Evolutionary conservation across 2,329 filamentous ascomycete genomes (phyloP).

Genomic region (Cladosporium austrohemisphaericum): DNA sequence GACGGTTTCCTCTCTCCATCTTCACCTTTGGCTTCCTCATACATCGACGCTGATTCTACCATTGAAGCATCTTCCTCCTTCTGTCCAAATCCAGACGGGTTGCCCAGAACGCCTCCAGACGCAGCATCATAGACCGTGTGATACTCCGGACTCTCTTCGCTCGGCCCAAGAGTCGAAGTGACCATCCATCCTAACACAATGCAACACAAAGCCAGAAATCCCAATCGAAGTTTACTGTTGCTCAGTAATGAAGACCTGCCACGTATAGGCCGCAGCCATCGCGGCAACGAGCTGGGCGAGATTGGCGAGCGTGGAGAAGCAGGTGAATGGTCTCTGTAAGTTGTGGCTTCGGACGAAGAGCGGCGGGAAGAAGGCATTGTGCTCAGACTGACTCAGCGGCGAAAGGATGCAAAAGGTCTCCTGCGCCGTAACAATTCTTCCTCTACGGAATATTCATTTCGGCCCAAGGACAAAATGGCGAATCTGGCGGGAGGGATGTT

Average conservation of each 20-base stretch:
- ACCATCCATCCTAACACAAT: constrained; percentile 32
- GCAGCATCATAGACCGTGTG: constrained; percentile 18
- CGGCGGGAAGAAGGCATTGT: constrained; percentile 22
- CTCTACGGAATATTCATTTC: too few species aligned
- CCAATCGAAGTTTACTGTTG: constrained; percentile 24
- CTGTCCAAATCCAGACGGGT: constrained; percentile 24
- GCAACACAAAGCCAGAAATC: constrained; percentile 24
- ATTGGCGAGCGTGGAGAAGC: constrained; percentile 23
- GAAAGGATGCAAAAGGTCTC: not conserved
- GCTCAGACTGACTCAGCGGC: not conserved
- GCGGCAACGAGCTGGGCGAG: constrained; percentile 25
- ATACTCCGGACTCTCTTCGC: constrained; percentile 9
- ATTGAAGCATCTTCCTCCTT: constrained; percentile 8
- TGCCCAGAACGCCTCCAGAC: constrained; percentile 23
- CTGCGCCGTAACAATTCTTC: not conserved
- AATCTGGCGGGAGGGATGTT: constrained; percentile 6
- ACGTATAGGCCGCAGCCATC: constrained; percentile 27
- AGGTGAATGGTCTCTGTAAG: constrained; percentile 26
- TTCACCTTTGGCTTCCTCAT: not conserved
- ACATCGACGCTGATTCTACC: not conserved
- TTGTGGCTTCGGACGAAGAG: constrained; percentile 18
- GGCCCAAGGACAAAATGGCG: not conserved
- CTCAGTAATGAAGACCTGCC: constrained; percentile 12
- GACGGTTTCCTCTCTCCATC: constrained; percentile 22
- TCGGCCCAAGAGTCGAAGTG: constrained; percentile 26